Percentiles rank a stretch among this genome's conserved stretches.
These are phyloP conservation scores for Leccinum pachyderme DNA, from an alignment of 1,284 basidiomycete genomes.

Conservation along the genomic window DNA sequence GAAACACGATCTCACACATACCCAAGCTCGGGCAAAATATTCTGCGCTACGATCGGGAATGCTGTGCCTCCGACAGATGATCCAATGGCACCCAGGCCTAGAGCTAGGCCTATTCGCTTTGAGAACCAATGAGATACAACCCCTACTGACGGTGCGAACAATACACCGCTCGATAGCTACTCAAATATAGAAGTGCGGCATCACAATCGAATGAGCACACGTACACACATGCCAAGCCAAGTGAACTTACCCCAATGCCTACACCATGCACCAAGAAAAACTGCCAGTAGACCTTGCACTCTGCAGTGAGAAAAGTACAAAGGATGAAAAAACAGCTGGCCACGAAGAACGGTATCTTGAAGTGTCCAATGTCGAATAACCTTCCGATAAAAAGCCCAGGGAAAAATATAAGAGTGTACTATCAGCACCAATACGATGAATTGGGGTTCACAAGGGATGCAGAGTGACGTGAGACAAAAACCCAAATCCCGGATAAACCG, in stretches of 20 bases:
- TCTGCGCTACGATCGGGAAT: conserved; percentile 39
- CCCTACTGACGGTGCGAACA: conserved; percentile 40
- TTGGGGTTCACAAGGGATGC: not conserved
- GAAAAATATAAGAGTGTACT: conserved; percentile 40
- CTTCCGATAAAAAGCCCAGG: conserved; percentile 15
- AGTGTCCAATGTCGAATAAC: conserved; percentile 9
- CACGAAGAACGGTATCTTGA: conserved; percentile 3
- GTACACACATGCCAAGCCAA: not conserved
- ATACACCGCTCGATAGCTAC: conserved; percentile 19
- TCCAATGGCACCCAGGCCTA: conserved; percentile 37
- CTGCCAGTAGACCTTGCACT: conserved; percentile 43
- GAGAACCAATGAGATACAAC: conserved; percentile 45
- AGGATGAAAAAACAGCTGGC: conserved; percentile 35
- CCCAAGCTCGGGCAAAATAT: conserved; percentile 34
- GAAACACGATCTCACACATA: conserved; percentile 24
- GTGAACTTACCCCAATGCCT: conserved; percentile 34
- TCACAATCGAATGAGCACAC: not conserved
- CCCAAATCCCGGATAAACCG: too few species aligned
- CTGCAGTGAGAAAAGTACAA: conserved; percentile 42
- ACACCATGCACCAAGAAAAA: conserved; percentile 46
- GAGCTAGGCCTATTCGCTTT: conserved; percentile 22
- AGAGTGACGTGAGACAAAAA: not conserved
- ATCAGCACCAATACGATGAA: not conserved
- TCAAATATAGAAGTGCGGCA: not conserved
- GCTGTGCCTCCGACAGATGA: conserved; percentile 22